Conservation (phyloP, 306 rosid species). For the Crotalaria pallida region DNA sequence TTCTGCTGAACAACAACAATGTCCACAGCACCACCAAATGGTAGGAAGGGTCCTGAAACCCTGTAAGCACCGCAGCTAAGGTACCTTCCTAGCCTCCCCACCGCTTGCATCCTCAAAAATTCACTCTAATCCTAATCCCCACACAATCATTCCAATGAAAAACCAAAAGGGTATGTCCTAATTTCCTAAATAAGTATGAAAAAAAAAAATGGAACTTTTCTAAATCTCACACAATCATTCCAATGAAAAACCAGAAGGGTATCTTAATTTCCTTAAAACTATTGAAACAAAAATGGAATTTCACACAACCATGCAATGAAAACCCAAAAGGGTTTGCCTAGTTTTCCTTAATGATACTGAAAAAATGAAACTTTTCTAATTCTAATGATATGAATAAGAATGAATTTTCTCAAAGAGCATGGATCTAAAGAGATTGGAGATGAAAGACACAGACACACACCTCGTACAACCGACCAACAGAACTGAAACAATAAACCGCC, state of each 20-base stretch:
- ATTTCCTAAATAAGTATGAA: not conserved
- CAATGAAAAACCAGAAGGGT: not conserved
- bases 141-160: not conserved
- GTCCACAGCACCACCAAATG: slow-evolving; percentile 94
- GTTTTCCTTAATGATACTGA: too few relatives aligned
- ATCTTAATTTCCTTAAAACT: not conserved
- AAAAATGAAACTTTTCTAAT: too few relatives aligned
- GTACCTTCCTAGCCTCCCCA: slow-evolving; percentile 70
- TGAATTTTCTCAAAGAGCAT: not conserved
- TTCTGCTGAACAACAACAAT: slow-evolving; percentile 80
- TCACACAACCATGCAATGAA: not conserved
- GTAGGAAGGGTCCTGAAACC: slow-evolving; percentile 77
- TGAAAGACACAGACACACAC: too few relatives aligned
- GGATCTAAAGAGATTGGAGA: not conserved
- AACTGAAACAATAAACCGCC: not conserved
- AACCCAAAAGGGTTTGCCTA: too few relatives aligned
- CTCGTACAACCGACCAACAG: not conserved
- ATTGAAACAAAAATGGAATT: too few relatives aligned
- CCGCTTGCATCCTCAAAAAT: slow-evolving; percentile 26
- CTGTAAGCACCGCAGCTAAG: slow-evolving; percentile 59
- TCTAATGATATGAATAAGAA: not conserved
- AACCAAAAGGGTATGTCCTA: not conserved
- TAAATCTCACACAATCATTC: not conserved
- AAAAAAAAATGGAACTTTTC: not conserved
- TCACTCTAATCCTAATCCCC: not conserved